Conservation (phyloP, 345 rosid genomes). For the Lepidium aucheri region DNA sequence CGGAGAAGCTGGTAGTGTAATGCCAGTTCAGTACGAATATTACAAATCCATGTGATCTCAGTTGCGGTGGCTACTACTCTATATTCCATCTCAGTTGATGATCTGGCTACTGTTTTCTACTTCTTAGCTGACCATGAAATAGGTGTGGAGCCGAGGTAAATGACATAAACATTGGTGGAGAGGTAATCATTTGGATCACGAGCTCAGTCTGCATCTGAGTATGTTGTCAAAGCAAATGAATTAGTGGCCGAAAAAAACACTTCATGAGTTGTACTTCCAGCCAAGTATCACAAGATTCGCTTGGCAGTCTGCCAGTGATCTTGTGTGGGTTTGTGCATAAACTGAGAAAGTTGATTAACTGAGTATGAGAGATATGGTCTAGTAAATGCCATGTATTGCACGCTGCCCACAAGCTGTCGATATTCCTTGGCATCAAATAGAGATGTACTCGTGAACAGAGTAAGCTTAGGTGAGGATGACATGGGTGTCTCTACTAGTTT, state of each 20-base stretch:
- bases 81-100: neutral
- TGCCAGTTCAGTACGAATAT: too few relatives aligned
- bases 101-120: neutral
- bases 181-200: neutral
- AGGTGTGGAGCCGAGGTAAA: neutral
- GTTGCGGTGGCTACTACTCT: too few relatives aligned
- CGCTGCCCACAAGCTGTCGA: neutral
- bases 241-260: neutral
- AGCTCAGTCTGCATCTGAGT: neutral
- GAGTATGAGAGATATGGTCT: neutral
- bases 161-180: neutral
- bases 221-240: neutral
- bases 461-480: neutral
- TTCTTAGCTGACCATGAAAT: neutral
- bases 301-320: neutral
- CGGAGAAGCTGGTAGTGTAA: too few relatives aligned
- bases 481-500: neutral
- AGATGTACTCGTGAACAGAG: neutral
- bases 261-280: neutral
- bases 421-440: neutral
- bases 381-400: neutral
- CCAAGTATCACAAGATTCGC: neutral
- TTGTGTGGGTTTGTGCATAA: neutral
- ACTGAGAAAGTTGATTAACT: neutral
- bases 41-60: too few relatives aligned